Evolutionary conservation across 768 basidiomycete species (phyloP).

Genomic region (Infundibulicybe gibba): DNA sequence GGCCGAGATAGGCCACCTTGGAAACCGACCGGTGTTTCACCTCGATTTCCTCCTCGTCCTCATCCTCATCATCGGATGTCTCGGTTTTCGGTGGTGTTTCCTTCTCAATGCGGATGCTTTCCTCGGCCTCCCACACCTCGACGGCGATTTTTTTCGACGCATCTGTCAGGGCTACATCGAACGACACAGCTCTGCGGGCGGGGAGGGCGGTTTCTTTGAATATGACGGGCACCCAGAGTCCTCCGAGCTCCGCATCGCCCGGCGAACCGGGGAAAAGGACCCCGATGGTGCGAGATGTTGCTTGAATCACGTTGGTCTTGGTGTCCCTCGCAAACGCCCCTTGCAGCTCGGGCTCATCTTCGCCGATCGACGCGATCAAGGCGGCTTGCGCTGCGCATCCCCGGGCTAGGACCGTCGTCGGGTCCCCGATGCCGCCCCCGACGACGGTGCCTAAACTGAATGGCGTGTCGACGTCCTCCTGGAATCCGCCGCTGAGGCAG

Average conservation of each 20-base stretch:
- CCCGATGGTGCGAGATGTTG: slow-evolving; percentile 62
- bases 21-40: slow-evolving; percentile 57
- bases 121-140: slow-evolving; percentile 78
- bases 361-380: slow-evolving; percentile 46
- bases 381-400: slow-evolving; percentile 78
- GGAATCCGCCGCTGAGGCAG: slow-evolving; percentile 44
- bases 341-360: slow-evolving; percentile 45
- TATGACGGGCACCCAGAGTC: slow-evolving; percentile 63
- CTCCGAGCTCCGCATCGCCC: slow-evolving; percentile 46
- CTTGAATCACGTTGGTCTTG: slow-evolving; percentile 40
- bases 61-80: slow-evolving; percentile 41
- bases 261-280: slow-evolving; percentile 57
- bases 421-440: slow-evolving; percentile 73
- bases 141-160: slow-evolving; percentile 49
- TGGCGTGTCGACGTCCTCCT: slow-evolving; percentile 60
- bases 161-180: slow-evolving; percentile 50
- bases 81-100: slow-evolving; percentile 43
- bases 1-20: slow-evolving; percentile 51
- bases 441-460: slow-evolving; percentile 65
- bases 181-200: slow-evolving; percentile 51
- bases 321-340: slow-evolving; percentile 37
- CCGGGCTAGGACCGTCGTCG: slow-evolving; percentile 71
- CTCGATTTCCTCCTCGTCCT: slow-evolving; percentile 59
- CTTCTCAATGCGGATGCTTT: slow-evolving; percentile 62
- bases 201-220: slow-evolving; percentile 72